Evolutionary conservation across 768 basidiomycete genomes (phyloP), one percentile per base, ranked within the genome.

Genomic region (Suillus ampliporus): DNA sequence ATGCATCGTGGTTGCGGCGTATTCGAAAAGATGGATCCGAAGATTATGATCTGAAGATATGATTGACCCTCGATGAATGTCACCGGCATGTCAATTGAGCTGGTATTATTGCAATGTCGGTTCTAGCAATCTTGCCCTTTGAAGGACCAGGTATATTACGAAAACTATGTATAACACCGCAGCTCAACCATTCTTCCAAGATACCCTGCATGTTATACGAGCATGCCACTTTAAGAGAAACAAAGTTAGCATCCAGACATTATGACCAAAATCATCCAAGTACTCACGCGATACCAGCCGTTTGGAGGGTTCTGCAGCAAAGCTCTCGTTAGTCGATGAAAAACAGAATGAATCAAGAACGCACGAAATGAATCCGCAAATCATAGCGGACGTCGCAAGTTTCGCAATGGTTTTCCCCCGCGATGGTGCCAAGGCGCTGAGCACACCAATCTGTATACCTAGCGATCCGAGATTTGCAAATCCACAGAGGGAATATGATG

Each of bases 381-480:
- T 72, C 85, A 90, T 87, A 10, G 89, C 89, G 63, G 89, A 90
- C 19, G 79, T 64, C 19, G 92, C 90, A 53, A 88, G 80, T 10
- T 80, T 82, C 34, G 90, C 88, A 68, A 97, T 95, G 65, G 84
- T 78, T 70, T 85, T 90, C 60, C 83, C 81, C 64, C 88, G 85
- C 26, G 88, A 80, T 4, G 90, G 90, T 23, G 90, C 90, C 31
- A 91, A 80, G 26, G 88, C 87, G 52, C 82, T 79, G 54, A 91
- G 80, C 71, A 91, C 90, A 70, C 90, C 90, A 63, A 92, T 86
- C 74, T 95, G 92, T 67, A 96, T 94, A 70, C 94, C 95, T 28
- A 95, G 80, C 8, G 92, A 92, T 60, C 90, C 87, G 50, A 94
- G 80, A 73, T 96, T 96, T 63, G 92, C 92, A 71, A 97, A 97